Conservation (phyloP, 2,329 filamentous ascomycete species). For the Celoporthe dispersa region DNA sequence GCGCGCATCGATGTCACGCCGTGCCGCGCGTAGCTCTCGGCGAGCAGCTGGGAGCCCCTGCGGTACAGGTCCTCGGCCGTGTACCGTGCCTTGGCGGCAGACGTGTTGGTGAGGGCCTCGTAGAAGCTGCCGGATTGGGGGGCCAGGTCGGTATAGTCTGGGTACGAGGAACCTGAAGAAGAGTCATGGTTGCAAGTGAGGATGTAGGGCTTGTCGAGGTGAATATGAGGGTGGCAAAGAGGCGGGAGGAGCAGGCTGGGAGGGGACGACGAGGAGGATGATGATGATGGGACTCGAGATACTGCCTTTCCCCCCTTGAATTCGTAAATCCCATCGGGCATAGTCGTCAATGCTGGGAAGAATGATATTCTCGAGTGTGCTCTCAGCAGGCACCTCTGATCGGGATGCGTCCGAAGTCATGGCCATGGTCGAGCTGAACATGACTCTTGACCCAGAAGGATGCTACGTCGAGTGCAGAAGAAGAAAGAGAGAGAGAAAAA, state of each 20-base stretch:
- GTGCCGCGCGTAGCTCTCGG: slow-evolving; percentile 61
- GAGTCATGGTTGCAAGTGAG: slow-evolving; percentile 45
- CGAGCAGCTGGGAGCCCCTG: slow-evolving; percentile 67
- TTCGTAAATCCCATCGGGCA: slow-evolving; percentile 15
- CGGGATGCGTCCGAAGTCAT: not conserved
- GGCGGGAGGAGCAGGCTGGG: slow-evolving; percentile 41
- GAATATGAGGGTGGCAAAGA: slow-evolving; percentile 74
- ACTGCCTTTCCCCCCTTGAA: not conserved
- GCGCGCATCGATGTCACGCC: slow-evolving; percentile 72
- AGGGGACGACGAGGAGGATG: not conserved
- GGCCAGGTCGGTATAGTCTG: slow-evolving; percentile 63
- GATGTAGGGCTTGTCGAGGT: slow-evolving; percentile 70
- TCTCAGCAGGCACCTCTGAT: not conserved
- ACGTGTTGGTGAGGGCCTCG: slow-evolving; percentile 61
- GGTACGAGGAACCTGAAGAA: slow-evolving; percentile 41
- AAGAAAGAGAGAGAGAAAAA: not conserved
- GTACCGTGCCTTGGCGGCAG: slow-evolving; percentile 66
- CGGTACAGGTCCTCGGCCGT: slow-evolving; percentile 64
- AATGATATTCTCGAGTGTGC: slow-evolving; percentile 15
- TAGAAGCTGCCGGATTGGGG: slow-evolving; percentile 65
- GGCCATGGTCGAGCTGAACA: not conserved
- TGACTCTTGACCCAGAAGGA: not conserved
- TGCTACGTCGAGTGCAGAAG: not conserved
- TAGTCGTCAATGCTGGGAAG: slow-evolving; percentile 14
- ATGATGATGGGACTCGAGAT: not conserved